Conservation (phyloP, 106 monocot genomes). For the Apostasia shenzhenica region DNA sequence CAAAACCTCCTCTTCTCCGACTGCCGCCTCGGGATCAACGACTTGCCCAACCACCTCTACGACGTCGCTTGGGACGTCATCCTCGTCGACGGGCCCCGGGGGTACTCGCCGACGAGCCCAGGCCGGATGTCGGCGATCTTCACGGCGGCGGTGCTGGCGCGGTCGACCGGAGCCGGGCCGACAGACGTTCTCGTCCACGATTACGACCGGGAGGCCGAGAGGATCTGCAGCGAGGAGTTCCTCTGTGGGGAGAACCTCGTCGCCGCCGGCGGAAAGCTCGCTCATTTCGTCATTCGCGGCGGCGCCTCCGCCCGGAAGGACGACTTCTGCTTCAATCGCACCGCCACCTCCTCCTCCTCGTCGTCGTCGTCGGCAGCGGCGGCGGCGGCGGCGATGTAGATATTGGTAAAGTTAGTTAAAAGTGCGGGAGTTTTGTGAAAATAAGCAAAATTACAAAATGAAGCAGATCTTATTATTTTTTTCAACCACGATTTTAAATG, state of each 20-base stretch:
- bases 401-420: too few species aligned
- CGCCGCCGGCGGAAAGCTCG: constrained; percentile 28
- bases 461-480: too few species aligned
- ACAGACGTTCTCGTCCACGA: constrained; percentile 67
- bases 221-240: constrained; percentile 55
- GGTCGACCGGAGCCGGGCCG: constrained; percentile 13
- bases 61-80: constrained; percentile 80
- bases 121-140: constrained; percentile 78
- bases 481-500: too few species aligned
- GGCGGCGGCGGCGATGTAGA: too few species aligned
- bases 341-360: too few species aligned
- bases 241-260: constrained; percentile 66
- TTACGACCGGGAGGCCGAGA: constrained; percentile 53
- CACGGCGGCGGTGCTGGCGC: constrained; percentile 66
- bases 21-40: constrained; percentile 77
- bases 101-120: constrained; percentile 40
- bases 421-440: too few species aligned
- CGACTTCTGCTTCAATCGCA: too few species aligned
- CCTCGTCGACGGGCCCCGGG: constrained; percentile 72
- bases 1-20: constrained; percentile 81
- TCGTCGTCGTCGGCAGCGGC: too few species aligned
- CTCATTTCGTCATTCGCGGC: constrained; percentile 41
- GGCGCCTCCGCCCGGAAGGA: background rate
- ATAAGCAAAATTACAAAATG: too few species aligned
- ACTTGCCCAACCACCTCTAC: constrained; percentile 79